A percentile compares a stretch with the other conserved stretches of the same genome.
phyloP scores from a whole-genome alignment of 1,284 basidiomycete genomes.

The Ganoderma boninense region DNA sequence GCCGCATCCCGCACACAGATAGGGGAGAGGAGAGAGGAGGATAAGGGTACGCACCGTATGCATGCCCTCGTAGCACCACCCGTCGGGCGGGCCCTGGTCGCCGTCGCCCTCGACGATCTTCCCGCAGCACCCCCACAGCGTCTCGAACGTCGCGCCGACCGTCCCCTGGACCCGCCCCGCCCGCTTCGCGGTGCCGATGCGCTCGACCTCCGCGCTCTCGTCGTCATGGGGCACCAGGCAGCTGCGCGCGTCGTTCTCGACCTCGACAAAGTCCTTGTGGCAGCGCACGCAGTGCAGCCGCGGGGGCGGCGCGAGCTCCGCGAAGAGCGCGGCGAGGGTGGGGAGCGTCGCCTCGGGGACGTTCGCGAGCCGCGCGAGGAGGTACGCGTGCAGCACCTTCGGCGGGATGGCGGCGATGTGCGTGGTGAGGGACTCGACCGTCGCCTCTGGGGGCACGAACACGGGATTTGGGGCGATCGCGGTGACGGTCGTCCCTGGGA shows the following conservation, averaged over 20 bases:
- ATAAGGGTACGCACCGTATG: conserved; percentile 66
- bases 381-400: conserved; percentile 70
- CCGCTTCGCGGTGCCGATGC: conserved; percentile 44
- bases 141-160: conserved; percentile 53
- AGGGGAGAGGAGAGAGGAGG: background rate
- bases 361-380: conserved; percentile 55
- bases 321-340: conserved; percentile 62
- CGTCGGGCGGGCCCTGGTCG: conserved; percentile 81
- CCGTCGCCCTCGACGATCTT: conserved; percentile 75
- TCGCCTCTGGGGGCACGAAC: conserved; percentile 34
- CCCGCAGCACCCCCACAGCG: conserved; percentile 75
- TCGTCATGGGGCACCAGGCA: conserved; percentile 62
- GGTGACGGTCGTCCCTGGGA: conserved; percentile 16
- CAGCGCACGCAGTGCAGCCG: conserved; percentile 76
- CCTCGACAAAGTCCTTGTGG: conserved; percentile 58
- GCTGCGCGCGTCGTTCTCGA: conserved; percentile 47
- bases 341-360: conserved; percentile 43
- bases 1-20: background rate
- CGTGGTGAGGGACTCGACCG: conserved; percentile 54
- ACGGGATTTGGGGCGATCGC: conserved; percentile 27
- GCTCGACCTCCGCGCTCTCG: conserved; percentile 60
- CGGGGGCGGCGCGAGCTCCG: conserved; percentile 67
- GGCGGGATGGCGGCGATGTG: conserved; percentile 69
- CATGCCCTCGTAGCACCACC: conserved; percentile 84
- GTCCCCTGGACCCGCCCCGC: conserved; percentile 31